Evolutionary conservation across 1,139 yeast genomes (phyloP).

Genomic region (Lodderomyces oxycetoniae): DNA sequence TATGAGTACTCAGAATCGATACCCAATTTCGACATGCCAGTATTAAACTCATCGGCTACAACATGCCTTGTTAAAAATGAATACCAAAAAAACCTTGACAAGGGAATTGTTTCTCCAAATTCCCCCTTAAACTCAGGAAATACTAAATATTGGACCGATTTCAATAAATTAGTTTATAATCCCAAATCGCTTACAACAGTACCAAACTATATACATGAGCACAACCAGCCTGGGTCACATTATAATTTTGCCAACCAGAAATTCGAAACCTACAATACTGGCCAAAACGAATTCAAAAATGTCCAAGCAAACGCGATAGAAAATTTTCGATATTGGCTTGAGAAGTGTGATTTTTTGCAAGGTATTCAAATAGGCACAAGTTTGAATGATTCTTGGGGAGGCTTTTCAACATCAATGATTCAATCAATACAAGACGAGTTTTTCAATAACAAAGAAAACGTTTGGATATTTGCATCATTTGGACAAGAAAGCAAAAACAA

Average conservation of each 20-base stretch:
- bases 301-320: slow-evolving; percentile 33
- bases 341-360: slow-evolving; percentile 66
- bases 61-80: slow-evolving; percentile 35
- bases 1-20: slow-evolving; percentile 42
- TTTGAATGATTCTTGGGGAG: slow-evolving; percentile 80
- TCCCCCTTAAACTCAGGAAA: slow-evolving; percentile 23
- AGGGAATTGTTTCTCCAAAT: slow-evolving; percentile 28
- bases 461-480: slow-evolving; percentile 41
- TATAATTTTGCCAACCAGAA: slow-evolving; percentile 26
- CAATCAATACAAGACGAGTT: slow-evolving; percentile 64
- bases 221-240: slow-evolving; percentile 25
- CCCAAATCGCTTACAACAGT: slow-evolving; percentile 56
- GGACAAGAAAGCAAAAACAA: neutral
- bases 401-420: slow-evolving; percentile 55
- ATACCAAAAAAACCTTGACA: slow-evolving; percentile 65
- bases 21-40: slow-evolving; percentile 8
- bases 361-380: slow-evolving; percentile 71
- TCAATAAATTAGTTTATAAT: slow-evolving; percentile 60
- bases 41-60: slow-evolving; percentile 1
- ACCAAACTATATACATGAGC: slow-evolving; percentile 41
- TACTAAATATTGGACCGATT: slow-evolving; percentile 79
- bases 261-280: slow-evolving; percentile 26
- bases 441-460: slow-evolving; percentile 43
- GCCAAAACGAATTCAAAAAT: slow-evolving; percentile 25
- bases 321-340: slow-evolving; percentile 60